A percentile compares a stretch with the other conserved stretches of the same genome.
These are phyloP conservation scores for Clarkia xantiana DNA, from an alignment of 345 rosid genomes.

Conservation along the genomic window DNA sequence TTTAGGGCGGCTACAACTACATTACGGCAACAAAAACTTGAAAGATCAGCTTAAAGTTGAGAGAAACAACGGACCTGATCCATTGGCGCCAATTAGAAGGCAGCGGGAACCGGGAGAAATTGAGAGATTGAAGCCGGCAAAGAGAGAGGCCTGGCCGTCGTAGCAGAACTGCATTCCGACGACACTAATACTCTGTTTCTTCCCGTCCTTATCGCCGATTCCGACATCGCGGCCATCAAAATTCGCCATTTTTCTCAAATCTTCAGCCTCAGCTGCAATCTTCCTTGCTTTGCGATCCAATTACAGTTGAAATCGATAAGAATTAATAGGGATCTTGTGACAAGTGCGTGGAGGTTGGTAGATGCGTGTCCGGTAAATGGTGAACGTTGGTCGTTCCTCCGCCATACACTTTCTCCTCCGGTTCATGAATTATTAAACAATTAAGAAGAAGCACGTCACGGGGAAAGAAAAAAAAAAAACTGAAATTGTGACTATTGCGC, in stretches of 20 bases:
- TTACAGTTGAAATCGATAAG: too few relatives aligned
- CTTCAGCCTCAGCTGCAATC: neutral
- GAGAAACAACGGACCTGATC: slow-evolving; percentile 46
- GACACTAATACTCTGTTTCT: slow-evolving; percentile 32
- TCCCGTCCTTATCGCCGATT: neutral
- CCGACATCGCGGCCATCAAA: too few relatives aligned
- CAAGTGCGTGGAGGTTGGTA: neutral
- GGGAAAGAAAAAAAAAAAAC: too few relatives aligned
- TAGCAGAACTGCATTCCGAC: slow-evolving; percentile 71
- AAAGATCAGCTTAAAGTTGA: neutral
- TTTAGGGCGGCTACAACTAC: neutral
- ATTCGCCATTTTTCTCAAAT: neutral
- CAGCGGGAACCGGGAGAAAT: slow-evolving; percentile 70
- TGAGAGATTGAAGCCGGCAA: slow-evolving; percentile 53
- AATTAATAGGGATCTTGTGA: too few relatives aligned
- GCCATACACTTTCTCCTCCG: too few relatives aligned
- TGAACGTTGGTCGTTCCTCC: too few relatives aligned
- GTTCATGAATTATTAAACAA: too few relatives aligned
- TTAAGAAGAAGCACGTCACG: too few relatives aligned
- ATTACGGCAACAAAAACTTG: neutral
- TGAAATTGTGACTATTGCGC: too few relatives aligned
- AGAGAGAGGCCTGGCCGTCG: slow-evolving; percentile 45
- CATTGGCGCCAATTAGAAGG: slow-evolving; percentile 88
- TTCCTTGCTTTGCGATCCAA: too few relatives aligned
- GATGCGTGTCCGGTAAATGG: too few relatives aligned